Base-by-base conservation (phyloP, 2,329 filamentous ascomycete genomes). In the Cadophora malorum region DNA sequence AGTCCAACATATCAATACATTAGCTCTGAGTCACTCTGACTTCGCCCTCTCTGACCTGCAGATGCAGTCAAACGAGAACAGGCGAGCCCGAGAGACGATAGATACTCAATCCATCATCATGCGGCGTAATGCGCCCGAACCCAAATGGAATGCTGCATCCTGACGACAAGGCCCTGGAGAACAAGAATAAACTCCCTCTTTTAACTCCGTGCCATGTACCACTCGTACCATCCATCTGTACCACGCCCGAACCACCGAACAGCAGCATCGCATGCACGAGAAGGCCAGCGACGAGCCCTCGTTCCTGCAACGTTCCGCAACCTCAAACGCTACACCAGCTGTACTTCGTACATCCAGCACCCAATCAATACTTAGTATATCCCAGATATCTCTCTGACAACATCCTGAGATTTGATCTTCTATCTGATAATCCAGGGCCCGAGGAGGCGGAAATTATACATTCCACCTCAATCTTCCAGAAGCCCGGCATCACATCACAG, bases 21-120 rank as follows among this genome's bases (percentile, higher is more conserved):
- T 47, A 45, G 35, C 63, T 70, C 68, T 70, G 68, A 68, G 69
- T 68, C 66, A 68, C 63, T 68, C 66, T 67, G 66, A 70, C 69
- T 65, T 33, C 49, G 52, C 60, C 33, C 31, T 67, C 35, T 38
- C 61, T 52, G 50, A 33, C 55, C 47, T 50, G 38, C 64, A 45
- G 38, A 45, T 53, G 56, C 64, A 61, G 53, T 41, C 55, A 52
- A 66, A 63, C 45, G 28, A 63, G 25, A 41, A 21, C 45, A 53
- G 58, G 25, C n/a, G 38, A 21, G 50, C 55, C 53, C 16, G 14
- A 21, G 7, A 16, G 14, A 35, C 38, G n/a, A 35, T 23, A 8
- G 41, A 49, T n/a, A n/a, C 35, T 23, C 41, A 45, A 21, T 33
- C 28, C 53, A 52, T 66, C 60, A 64, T 45, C 62, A 65, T 68